These are phyloP conservation scores for Candida germanica DNA, from an alignment of 805 yeast species.

Conservation along the genomic window DNA sequence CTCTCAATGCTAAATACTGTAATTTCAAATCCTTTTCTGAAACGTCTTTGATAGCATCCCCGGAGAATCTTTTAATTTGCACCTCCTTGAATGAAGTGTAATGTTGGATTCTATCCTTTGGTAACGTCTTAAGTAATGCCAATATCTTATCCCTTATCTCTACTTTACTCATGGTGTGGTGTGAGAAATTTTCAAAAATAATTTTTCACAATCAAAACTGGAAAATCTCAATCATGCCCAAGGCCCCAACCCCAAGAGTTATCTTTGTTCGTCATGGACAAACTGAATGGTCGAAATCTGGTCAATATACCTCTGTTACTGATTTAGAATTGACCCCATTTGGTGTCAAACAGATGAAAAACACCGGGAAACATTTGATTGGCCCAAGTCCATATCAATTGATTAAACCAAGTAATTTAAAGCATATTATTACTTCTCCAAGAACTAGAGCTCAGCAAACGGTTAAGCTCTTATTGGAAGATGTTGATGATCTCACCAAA, in stretches of 20 bases:
- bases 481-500: constrained; percentile 42
- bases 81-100: constrained; percentile 66
- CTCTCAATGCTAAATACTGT: constrained; percentile 59
- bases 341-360: constrained; percentile 73
- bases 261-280: constrained; percentile 82
- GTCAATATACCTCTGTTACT: constrained; percentile 86
- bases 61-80: constrained; percentile 47
- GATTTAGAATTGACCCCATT: constrained; percentile 74
- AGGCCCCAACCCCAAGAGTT: constrained; percentile 57
- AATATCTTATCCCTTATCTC: constrained; percentile 59
- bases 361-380: constrained; percentile 70
- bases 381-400: constrained; percentile 50
- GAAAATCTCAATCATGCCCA: constrained; percentile 9
- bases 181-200: not conserved
- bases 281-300: constrained; percentile 94
- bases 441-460: constrained; percentile 78
- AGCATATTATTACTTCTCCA: constrained; percentile 75
- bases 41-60: constrained; percentile 32
- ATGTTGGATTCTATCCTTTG: constrained; percentile 66
- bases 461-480: constrained; percentile 56
- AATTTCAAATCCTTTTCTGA: constrained; percentile 51
- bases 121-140: constrained; percentile 56
- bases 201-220: no score
- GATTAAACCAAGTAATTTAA: constrained; percentile 61
- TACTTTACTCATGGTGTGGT: constrained; percentile 29